Conservation (phyloP, 2,329 filamentous ascomycete species). For the Neurospora sp. region DNA sequence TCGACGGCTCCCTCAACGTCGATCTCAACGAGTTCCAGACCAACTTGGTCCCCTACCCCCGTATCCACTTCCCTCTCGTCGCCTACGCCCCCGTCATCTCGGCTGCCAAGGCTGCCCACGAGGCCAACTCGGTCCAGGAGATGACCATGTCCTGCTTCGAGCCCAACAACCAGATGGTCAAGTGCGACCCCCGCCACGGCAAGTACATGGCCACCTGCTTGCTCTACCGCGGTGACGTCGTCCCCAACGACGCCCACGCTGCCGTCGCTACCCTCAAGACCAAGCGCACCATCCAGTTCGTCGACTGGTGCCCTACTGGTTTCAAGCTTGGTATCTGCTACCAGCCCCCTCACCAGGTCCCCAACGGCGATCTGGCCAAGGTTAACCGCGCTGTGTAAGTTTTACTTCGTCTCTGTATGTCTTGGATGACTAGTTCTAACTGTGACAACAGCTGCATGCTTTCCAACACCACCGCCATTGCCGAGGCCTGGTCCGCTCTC, state of each 20-base stretch:
- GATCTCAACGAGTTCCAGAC: slow-evolving; percentile 99
- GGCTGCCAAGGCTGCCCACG: slow-evolving; percentile 89
- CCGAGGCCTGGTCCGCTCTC: slow-evolving; percentile 93
- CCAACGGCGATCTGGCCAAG: slow-evolving; percentile 94
- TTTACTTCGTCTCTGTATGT: slow-evolving; percentile 1
- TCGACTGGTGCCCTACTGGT: slow-evolving; percentile 99
- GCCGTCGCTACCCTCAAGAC: slow-evolving; percentile 97
- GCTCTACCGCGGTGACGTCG: slow-evolving; percentile 96
- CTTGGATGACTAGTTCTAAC: slow-evolving; percentile 17
- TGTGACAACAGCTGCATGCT: slow-evolving; percentile 72
- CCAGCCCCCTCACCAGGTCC: slow-evolving; percentile 91
- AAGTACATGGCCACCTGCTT: slow-evolving; percentile 99
- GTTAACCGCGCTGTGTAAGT: slow-evolving; percentile 96
- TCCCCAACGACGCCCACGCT: slow-evolving; percentile 86
- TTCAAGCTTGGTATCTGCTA: slow-evolving; percentile 99
- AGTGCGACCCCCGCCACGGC: slow-evolving; percentile 95
- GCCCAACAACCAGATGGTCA: slow-evolving; percentile 99
- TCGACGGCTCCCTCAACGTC: slow-evolving; percentile 97
- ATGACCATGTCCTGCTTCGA: slow-evolving; percentile 99
- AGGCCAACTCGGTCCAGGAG: slow-evolving; percentile 96
- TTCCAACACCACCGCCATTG: slow-evolving; percentile 96
- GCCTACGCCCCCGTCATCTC: slow-evolving; percentile 93
- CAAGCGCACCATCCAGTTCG: slow-evolving; percentile 98
- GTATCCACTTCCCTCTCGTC: slow-evolving; percentile 98
- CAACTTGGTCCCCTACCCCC: slow-evolving; percentile 96